Conservation (phyloP, 1,139 yeast genomes). For the Zhuliangozyma blackwelliae region DNA sequence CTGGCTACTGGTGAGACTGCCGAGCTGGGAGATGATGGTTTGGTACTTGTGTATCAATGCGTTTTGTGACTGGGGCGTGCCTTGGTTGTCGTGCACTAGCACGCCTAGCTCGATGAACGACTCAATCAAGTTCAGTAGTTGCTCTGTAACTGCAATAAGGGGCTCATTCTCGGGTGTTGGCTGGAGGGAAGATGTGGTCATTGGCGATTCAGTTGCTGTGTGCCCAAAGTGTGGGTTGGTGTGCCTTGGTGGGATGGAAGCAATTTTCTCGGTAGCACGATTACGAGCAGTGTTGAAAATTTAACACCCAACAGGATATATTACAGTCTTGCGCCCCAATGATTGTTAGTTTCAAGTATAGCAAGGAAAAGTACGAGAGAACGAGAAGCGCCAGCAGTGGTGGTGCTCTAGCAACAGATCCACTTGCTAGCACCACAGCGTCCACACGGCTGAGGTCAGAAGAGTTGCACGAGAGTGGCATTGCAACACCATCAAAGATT, state of each 20-base stretch:
- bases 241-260: too few relatives aligned
- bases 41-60: constrained; percentile 41
- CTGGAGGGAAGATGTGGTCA: constrained; percentile 37
- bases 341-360: constrained; percentile 13
- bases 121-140: constrained; percentile 71
- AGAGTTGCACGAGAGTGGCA: too few relatives aligned
- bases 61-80: constrained; percentile 54
- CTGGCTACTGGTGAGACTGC: constrained; percentile 31
- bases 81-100: constrained; percentile 88
- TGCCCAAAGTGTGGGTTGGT: too few relatives aligned
- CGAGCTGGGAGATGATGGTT: constrained; percentile 36
- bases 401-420: not conserved
- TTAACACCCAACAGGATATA: too few relatives aligned
- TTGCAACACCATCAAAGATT: not conserved
- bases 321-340: constrained; percentile 1
- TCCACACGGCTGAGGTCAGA: too few relatives aligned
- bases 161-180: constrained; percentile 33
- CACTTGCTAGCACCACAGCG: not conserved
- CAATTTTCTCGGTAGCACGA: too few relatives aligned
- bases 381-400: not conserved
- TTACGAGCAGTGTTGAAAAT: too few relatives aligned
- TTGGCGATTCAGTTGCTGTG: constrained; percentile 8
- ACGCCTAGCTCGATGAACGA: constrained; percentile 86
- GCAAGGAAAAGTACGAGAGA: constrained; percentile 7
- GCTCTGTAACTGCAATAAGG: constrained; percentile 49